Base-by-base conservation (phyloP, 179 eudicot species). In the Beta lomatogona region DNA sequence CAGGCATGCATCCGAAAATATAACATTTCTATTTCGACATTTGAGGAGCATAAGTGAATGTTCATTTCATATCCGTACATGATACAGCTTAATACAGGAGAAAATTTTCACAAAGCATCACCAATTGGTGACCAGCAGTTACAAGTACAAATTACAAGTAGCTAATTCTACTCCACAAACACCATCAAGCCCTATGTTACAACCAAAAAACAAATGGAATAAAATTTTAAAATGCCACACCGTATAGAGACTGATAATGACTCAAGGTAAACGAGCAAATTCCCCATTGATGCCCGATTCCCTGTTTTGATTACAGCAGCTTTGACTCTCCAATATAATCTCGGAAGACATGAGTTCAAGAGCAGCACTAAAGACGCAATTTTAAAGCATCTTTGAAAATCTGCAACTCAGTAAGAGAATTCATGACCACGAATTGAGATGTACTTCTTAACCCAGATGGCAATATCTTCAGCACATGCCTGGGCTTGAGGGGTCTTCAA, bases 371-470 rank as follows among this genome's bases (percentile, higher is more conserved):
- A 3, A 11, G 52, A 52, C 8, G 28, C 52, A 19, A 71, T 68
- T 54, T 10, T 1, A 28, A 78, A 54, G 21, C 14, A 31, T 58
- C 10, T 9, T 10, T 19, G 5, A 36, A 55, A 73, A 16, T 6
- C n/a, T 46, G 61, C 28, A 58, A 77, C 81, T 86, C 63, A 93
- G 79, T 95, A 95, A 13, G 99, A 95, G 86, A 95, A 94, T 84
- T 95, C 99, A 70, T 95, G 99, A 54, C 99, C 99, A 55, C 98
- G 93, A 54, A 92, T 87, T 41, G 99, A 95, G 28, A 95, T 95
- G 79, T 92, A 86, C 82, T 95, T 95, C 90, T 95, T 95, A 21
- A 91, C 99, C 99, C 99, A 95, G 75, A 95, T 95, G 31, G 99
- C 90, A 79, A 95, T 91, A 80, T 95, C 99, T 84, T 95, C 99